Conservation (phyloP, 2,329 filamentous ascomycete species). For the Dryadomyces sulphureus region DNA sequence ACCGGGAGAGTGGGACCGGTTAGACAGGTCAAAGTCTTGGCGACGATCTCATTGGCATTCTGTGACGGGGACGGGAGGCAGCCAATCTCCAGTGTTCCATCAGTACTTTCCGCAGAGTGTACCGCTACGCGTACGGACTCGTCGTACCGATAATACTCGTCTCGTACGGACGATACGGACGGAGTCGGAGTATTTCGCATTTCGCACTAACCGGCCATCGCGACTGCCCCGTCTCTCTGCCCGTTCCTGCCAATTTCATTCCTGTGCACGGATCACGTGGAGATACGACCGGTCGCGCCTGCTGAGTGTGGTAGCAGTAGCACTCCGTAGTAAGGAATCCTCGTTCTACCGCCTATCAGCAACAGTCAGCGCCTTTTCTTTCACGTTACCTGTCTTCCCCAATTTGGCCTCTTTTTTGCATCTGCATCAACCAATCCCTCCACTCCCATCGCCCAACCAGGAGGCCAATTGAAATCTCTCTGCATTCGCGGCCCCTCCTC, state of each 20-base stretch:
- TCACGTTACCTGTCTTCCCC: not conserved
- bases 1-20: not conserved
- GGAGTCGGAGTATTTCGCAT: no score
- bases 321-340: no score
- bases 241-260: not conserved
- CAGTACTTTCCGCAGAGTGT: no score
- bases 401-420: not conserved
- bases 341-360: no score
- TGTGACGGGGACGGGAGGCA: not conserved
- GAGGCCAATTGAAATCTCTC: not conserved
- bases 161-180: no score
- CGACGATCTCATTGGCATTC: not conserved
- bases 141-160: no score
- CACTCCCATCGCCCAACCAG: not conserved
- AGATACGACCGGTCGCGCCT: not conserved
- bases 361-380: no score
- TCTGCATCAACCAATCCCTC: not conserved
- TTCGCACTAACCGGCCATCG: no score
- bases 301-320: no score
- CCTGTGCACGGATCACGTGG: not conserved
- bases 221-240: no score
- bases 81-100: not conserved
- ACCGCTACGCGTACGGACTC: no score
- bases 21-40: not conserved
- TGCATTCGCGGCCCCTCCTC: not conserved